These are phyloP conservation scores for Clarireedia homoeocarpa DNA, from an alignment of 2,329 filamentous ascomycete species.

Conservation along the genomic window DNA sequence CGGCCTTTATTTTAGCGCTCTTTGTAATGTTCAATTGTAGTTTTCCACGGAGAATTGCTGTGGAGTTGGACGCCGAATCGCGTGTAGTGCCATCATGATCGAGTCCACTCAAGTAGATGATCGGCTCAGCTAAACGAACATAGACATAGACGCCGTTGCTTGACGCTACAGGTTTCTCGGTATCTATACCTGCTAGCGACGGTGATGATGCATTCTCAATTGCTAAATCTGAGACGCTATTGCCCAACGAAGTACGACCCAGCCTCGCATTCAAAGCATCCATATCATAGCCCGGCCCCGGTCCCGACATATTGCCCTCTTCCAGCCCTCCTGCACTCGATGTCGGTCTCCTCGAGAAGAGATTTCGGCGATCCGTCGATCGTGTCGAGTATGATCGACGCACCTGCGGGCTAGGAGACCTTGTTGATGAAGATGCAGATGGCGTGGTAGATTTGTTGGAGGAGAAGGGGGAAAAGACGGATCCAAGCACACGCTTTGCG, in stretches of 20 bases:
- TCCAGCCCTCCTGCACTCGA: conserved; percentile 7
- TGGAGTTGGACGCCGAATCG: conserved; percentile 31
- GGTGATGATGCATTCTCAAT: not conserved
- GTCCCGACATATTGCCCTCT: conserved; percentile 15
- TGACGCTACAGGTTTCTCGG: conserved; percentile 60
- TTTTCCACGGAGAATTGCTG: conserved; percentile 78
- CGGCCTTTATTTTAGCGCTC: conserved; percentile 84
- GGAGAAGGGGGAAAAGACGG: conserved; percentile 25
- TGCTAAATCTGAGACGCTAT: conserved; percentile 1
- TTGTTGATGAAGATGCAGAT: conserved; percentile 12
- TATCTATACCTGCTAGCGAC: conserved; percentile 31
- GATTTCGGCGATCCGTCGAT: conserved; percentile 16
- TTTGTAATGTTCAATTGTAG: conserved; percentile 78
- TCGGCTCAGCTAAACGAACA: conserved; percentile 71
- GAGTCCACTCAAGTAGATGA: conserved; percentile 71
- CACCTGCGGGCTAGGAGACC: conserved; percentile 19
- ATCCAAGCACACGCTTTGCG: conserved; percentile 29
- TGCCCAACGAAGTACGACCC: not conserved
- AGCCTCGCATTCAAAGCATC: not conserved
- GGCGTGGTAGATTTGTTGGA: conserved; percentile 10
- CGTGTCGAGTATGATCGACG: conserved; percentile 14
- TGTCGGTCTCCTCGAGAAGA: conserved; percentile 20
- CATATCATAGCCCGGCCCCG: conserved; percentile 11
- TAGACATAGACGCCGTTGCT: conserved; percentile 69
- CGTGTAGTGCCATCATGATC: conserved; percentile 41